These are phyloP conservation scores for Scedosporium apiospermum DNA, from an alignment of 2,329 filamentous ascomycete genomes.

Conservation along the genomic window DNA sequence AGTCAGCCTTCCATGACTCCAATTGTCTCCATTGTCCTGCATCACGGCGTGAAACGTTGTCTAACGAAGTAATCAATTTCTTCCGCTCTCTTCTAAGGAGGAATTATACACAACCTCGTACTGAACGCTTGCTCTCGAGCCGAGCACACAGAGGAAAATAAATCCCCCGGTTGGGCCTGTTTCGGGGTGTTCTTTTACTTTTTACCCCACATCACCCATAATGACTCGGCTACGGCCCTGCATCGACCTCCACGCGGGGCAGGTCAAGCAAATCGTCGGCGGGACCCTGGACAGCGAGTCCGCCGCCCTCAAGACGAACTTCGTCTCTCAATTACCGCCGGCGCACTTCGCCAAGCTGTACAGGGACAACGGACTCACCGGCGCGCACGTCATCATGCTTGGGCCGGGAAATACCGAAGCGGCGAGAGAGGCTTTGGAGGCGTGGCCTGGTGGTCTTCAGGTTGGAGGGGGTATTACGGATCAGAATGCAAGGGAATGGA, in stretches of 20 bases:
- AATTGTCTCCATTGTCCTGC: too few species aligned
- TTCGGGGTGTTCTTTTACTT: too few species aligned
- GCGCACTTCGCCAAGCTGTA: constrained; percentile 77
- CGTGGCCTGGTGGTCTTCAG: constrained; percentile 76
- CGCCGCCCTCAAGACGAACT: constrained; percentile 74
- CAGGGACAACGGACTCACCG: constrained; percentile 59
- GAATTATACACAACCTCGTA: too few species aligned
- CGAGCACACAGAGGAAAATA: not conserved
- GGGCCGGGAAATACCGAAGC: constrained; percentile 79
- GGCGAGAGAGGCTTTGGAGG: constrained; percentile 63
- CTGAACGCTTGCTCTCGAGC: too few species aligned
- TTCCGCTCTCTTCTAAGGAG: too few species aligned
- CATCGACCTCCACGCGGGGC: constrained; percentile 94
- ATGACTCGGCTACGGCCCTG: constrained; percentile 96
- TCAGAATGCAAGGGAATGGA: constrained; percentile 75
- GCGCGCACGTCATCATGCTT: constrained; percentile 94
- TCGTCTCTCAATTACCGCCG: constrained; percentile 75
- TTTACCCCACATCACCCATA: not conserved
- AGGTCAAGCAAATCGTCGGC: constrained; percentile 97
- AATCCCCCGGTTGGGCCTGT: not conserved
- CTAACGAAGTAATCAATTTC: too few species aligned
- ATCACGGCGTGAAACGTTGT: too few species aligned
- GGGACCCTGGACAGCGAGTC: constrained; percentile 70
- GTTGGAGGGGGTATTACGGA: constrained; percentile 91
- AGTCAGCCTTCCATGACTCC: too few species aligned